Evolutionary conservation across 441 rosid species (phyloP).

Genomic region (Populus hybrid): DNA sequence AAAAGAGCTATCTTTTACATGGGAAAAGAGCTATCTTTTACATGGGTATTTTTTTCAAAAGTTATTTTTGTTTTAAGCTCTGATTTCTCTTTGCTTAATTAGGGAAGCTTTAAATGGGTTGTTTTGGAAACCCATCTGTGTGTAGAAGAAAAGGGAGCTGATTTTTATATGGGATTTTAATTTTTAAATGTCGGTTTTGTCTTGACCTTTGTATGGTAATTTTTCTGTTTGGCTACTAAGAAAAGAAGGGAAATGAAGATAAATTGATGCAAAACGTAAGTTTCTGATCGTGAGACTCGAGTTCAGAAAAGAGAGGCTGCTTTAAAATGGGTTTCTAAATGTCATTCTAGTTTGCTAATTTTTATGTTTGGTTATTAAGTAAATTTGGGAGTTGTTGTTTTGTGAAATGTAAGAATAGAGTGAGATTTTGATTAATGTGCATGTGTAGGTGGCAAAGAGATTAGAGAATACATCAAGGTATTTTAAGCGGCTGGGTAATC

Average conservation of each 20-base stretch:
- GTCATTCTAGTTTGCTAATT: not conserved
- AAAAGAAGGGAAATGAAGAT: not conserved
- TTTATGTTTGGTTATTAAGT: not conserved
- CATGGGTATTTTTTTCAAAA: not conserved
- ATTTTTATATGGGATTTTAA: not conserved
- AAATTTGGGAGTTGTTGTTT: not conserved
- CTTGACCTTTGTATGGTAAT: not conserved
- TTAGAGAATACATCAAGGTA: slow-evolving; percentile 82
- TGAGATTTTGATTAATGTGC: not conserved
- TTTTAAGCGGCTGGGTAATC: slow-evolving; percentile 83
- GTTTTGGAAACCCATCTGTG: not conserved
- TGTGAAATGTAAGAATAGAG: not conserved
- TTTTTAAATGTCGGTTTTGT: not conserved
- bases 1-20: not conserved
- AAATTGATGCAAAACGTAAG: not conserved
- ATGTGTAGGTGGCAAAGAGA: slow-evolving; percentile 80
- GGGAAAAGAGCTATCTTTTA: not conserved
- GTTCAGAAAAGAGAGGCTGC: not conserved
- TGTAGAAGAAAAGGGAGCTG: not conserved
- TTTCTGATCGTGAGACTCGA: not conserved
- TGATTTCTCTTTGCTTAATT: not conserved
- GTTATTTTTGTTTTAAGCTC: not conserved
- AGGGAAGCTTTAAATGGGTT: not conserved
- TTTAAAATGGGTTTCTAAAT: not conserved
- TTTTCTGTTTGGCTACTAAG: not conserved